A percentile compares a stretch with the other conserved stretches of the same genome.
phyloP scores from a whole-genome alignment of 352 stramenopile species.

The Pythium coloratum region DNA sequence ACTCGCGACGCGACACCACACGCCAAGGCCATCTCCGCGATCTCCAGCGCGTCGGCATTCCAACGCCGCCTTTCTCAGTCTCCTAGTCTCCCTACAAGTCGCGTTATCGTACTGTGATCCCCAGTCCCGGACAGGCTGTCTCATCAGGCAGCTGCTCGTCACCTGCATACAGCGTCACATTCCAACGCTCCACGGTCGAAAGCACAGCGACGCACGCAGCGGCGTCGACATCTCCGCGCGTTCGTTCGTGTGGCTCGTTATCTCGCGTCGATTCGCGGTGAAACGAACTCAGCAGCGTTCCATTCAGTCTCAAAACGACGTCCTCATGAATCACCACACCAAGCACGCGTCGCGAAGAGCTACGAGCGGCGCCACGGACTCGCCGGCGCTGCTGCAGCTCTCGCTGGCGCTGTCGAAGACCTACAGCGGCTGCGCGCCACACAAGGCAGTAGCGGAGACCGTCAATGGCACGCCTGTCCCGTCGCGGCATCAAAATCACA shows the following conservation, averaged over 20 bases:
- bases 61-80: not conserved
- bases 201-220: not conserved
- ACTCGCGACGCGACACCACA: not conserved
- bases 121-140: not conserved
- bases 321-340: not conserved
- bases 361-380: not conserved
- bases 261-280: not conserved
- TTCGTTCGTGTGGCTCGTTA: no score
- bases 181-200: not conserved
- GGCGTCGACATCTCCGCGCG: no score
- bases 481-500: slow-evolving; percentile 9
- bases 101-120: not conserved
- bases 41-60: not conserved
- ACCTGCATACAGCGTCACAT: not conserved
- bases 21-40: not conserved
- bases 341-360: not conserved
- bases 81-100: not conserved
- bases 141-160: not conserved
- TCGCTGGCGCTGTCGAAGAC: slow-evolving; percentile 33
- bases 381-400: slow-evolving; percentile 25
- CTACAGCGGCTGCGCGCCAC: slow-evolving; percentile 24
- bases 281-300: not conserved
- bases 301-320: not conserved
- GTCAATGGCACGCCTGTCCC: not conserved
- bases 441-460: not conserved